Conservation (phyloP, 2,329 filamentous ascomycete species). For the Clonostachys rhizophaga region DNA sequence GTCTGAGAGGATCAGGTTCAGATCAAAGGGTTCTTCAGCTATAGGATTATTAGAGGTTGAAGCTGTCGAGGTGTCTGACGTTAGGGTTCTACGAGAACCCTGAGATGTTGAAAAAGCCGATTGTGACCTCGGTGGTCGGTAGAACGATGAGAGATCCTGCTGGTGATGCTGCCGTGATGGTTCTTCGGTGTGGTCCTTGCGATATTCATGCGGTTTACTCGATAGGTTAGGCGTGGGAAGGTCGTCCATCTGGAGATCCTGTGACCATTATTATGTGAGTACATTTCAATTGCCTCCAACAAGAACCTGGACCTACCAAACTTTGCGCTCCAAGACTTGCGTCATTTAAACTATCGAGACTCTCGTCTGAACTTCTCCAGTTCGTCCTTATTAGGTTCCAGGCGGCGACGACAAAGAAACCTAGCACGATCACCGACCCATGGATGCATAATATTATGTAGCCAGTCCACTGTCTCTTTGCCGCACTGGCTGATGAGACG, state of each 20-base stretch:
- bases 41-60: slow-evolving; percentile 29
- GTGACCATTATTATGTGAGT: not conserved
- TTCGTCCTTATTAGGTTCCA: not conserved
- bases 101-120: slow-evolving; percentile 26
- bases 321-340: not conserved
- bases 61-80: slow-evolving; percentile 1
- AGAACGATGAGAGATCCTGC: not conserved
- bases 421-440: not conserved
- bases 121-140: slow-evolving; percentile 18
- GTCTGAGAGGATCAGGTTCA: not conserved
- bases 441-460: not conserved
- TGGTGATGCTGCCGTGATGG: not conserved
- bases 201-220: too few species aligned
- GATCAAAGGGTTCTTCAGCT: not conserved
- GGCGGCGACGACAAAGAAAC: not conserved
- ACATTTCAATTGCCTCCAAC: not conserved
- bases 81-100: not conserved
- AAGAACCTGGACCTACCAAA: not conserved
- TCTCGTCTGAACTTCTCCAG: not conserved
- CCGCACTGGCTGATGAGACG: not conserved
- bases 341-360: not conserved
- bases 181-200: too few species aligned
- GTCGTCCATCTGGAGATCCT: not conserved
- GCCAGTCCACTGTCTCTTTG: not conserved
- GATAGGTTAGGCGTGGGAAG: too few species aligned